These are phyloP conservation scores for Peziza echinospora DNA, from an alignment of 495 filamentous ascomycete genomes.

Conservation along the genomic window DNA sequence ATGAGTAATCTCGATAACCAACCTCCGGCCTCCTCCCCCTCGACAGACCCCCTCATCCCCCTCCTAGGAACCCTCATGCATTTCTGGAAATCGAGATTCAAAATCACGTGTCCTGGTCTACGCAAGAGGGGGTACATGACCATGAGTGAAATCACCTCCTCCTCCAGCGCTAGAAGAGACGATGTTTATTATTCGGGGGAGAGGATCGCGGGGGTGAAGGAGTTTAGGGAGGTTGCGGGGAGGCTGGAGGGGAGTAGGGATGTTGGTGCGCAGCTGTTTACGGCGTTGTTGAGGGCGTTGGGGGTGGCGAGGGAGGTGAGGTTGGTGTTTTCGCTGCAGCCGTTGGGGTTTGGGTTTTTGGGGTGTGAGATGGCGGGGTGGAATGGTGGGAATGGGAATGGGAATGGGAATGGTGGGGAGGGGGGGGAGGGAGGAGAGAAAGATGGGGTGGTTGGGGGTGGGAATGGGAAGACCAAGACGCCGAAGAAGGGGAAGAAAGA, in stretches of 20 bases:
- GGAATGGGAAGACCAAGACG: slow-evolving; percentile 5
- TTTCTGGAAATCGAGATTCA: slow-evolving; percentile 78
- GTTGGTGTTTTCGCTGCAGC: slow-evolving; percentile 65
- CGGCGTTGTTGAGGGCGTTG: slow-evolving; percentile 62
- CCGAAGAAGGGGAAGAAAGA: slow-evolving; percentile 9
- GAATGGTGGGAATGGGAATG: slow-evolving; percentile 19
- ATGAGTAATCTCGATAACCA: slow-evolving; percentile 43
- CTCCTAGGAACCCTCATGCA: slow-evolving; percentile 51
- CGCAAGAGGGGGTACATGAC: slow-evolving; percentile 75
- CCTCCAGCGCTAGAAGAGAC: slow-evolving; percentile 19
- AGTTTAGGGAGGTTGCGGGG: background rate
- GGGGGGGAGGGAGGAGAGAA: slow-evolving; percentile 6
- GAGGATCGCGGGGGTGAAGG: background rate
- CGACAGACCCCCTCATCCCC: slow-evolving; percentile 52
- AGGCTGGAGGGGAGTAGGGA: slow-evolving; percentile 54
- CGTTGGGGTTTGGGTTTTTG: slow-evolving; percentile 75
- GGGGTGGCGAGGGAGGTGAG: slow-evolving; percentile 62
- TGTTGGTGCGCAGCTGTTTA: slow-evolving; percentile 76
- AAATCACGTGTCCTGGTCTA: slow-evolving; percentile 53
- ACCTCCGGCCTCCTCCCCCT: too few relatives aligned
- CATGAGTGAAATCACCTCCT: slow-evolving; percentile 38
- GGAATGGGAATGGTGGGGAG: slow-evolving; percentile 6
- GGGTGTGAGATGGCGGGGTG: slow-evolving; percentile 44
- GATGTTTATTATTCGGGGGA: slow-evolving; percentile 7
- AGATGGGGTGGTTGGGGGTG: slow-evolving; percentile 5